Conservation (phyloP, 2,329 filamentous ascomycete species). For the Ophiostoma australiae region DNA sequence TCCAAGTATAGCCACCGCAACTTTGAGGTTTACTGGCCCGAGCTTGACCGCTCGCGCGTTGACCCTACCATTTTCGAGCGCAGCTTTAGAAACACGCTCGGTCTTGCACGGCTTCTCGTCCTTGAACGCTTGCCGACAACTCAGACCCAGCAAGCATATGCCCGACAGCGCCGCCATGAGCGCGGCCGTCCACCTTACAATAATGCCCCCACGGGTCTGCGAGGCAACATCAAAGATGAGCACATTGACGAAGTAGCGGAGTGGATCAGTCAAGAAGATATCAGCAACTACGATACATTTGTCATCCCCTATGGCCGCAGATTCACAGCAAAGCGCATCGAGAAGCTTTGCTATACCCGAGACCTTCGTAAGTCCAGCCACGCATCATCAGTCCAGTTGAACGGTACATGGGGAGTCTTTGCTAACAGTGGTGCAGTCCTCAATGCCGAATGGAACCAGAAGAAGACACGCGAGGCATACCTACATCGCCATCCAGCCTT, state of each 20-base stretch:
- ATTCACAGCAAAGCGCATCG: constrained; percentile 65
- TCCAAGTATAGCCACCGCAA: constrained; percentile 80
- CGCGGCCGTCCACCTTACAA: not conserved
- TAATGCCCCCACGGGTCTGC: constrained; percentile 36
- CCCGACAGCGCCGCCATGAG: not conserved
- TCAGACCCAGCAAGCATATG: not conserved
- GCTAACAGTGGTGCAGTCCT: constrained; percentile 44
- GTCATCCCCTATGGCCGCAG: constrained; percentile 62
- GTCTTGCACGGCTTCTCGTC: constrained; percentile 72
- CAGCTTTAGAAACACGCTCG: constrained; percentile 68
- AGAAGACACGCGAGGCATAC: constrained; percentile 67
- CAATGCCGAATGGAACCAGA: constrained; percentile 82
- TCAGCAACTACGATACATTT: constrained; percentile 75
- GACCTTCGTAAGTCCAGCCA: constrained; percentile 51
- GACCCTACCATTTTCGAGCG: constrained; percentile 86
- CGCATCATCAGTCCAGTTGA: not conserved
- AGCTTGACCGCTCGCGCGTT: constrained; percentile 66
- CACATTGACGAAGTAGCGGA: constrained; percentile 79
- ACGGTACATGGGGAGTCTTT: too few relatives aligned
- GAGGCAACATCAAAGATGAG: constrained; percentile 69
- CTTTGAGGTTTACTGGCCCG: constrained; percentile 77
- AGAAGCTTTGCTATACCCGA: constrained; percentile 75
- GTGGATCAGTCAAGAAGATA: constrained; percentile 71
- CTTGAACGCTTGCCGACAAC: constrained; percentile 48
- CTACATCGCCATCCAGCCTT: constrained; percentile 82